Evolutionary conservation across 208 protist genomes (phyloP), one percentile per base, ranked within the genome.

Genomic region (Entamoeba nuttalli): DNA sequence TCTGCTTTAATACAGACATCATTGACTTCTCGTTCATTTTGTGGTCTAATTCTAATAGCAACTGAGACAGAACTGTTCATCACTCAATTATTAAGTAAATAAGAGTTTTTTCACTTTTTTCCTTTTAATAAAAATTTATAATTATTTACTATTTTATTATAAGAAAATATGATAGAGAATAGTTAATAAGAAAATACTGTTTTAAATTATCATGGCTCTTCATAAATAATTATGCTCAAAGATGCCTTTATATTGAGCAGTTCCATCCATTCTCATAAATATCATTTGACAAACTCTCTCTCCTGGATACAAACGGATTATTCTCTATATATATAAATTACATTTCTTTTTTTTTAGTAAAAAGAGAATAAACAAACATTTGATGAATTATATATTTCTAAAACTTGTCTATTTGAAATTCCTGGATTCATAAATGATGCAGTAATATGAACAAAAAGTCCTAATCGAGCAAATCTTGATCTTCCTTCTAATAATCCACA

Each of bases 401-500:
- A 95, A n/a, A 97, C 97, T 71, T 97, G 97, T 94, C 53, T 94
- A 51, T 97, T 97, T 17, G 96, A 50, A 19, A 97, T 97, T 51
- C 96, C 96, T 19, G 57, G 84, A 1, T 94, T 19, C 48, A 93
- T 97, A 52, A 97, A 97, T 48, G 95, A 93, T 25, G 97, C 96
- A n/a, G 97, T 97, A 15, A 97, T 97, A 21, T 97, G 97, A 17
- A 97, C 95, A 52, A 96, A 95, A 9, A 97, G 48, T 30, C 97
- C 97, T 4, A 97, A 41, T 41, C 97, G 57, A 50, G 97, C 97
- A 55, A 97, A 97, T 69, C 96, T 51, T 15, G 95, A 96, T 95
- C 97, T 94, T n/a, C 97, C 97, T 95, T 97, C 96, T 44, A 97
- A 73, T 3, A 97, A 73, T 41, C 96, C 97, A 95, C 97, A 97